A percentile compares a stretch with the other conserved stretches of the same genome.
phyloP scores from a whole-genome alignment of 2,329 filamentous ascomycete genomes.

The Sclerotiophoma versabilis region DNA sequence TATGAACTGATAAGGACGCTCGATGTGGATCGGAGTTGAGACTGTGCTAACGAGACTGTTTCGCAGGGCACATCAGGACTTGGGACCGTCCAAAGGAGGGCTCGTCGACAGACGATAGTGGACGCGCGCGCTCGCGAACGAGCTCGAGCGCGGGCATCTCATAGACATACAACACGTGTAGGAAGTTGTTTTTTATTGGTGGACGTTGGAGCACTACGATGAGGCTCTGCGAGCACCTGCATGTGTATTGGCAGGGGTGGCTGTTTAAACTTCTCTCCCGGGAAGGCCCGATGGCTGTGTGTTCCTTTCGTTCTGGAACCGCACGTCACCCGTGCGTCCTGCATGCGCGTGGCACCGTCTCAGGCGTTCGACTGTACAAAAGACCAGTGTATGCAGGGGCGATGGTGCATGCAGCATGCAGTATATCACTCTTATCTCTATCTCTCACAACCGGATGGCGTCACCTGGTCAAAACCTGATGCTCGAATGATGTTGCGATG shows the following conservation, averaged over 20 bases:
- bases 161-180: slow-evolving; percentile 9
- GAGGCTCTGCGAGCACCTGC: slow-evolving; percentile 20
- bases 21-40: slow-evolving; percentile 24
- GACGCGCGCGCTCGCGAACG: slow-evolving; percentile 21
- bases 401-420: slow-evolving; percentile 2
- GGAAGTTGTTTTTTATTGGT: slow-evolving; percentile 1
- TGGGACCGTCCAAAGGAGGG: slow-evolving; percentile 71
- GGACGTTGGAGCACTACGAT: slow-evolving; percentile 10
- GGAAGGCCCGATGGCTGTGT: slow-evolving; percentile 12
- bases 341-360: slow-evolving; percentile 6
- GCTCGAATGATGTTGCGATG: slow-evolving; percentile 10
- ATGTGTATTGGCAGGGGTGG: slow-evolving; percentile 9
- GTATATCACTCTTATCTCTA: slow-evolving; percentile 10
- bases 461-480: slow-evolving; percentile 8
- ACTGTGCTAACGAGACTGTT: slow-evolving; percentile 23
- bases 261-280: slow-evolving; percentile 7
- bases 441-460: slow-evolving; percentile 11
- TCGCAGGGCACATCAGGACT: slow-evolving; percentile 74
- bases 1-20: slow-evolving; percentile 15
- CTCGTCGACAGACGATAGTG: slow-evolving; percentile 44
- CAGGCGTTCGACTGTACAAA: slow-evolving; percentile 5
- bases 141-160: slow-evolving; percentile 6
- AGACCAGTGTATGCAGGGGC: slow-evolving; percentile 11
- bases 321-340: slow-evolving; percentile 8
- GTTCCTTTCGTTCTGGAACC: slow-evolving; percentile 10